phyloP scores from a whole-genome alignment of 2,329 filamentous ascomycete species.

The Sporothrix mexicana region DNA sequence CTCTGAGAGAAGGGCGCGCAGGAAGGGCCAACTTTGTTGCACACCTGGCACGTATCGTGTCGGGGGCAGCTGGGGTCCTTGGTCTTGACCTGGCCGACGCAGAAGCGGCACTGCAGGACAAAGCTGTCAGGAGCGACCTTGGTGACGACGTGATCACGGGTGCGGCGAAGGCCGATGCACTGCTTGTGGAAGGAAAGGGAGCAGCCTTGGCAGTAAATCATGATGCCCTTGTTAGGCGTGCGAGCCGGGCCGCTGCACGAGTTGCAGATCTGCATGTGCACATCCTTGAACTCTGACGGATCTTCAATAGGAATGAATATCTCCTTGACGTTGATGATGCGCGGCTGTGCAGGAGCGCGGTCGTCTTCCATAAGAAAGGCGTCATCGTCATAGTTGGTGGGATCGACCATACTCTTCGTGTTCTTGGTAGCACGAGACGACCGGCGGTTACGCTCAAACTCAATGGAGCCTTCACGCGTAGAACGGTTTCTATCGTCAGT shows the following conservation, averaged over 20 bases:
- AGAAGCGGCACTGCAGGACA: conserved; percentile 87
- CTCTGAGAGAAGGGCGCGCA: conserved; percentile 76
- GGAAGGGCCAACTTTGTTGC: conserved; percentile 67
- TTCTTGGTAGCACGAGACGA: conserved; percentile 56
- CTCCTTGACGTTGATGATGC: conserved; percentile 72
- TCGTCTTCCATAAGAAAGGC: conserved; percentile 58
- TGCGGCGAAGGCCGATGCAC: conserved; percentile 76
- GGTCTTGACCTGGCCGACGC: conserved; percentile 70
- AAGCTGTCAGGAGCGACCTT: conserved; percentile 80
- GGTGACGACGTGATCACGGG: conserved; percentile 85
- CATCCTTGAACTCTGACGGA: conserved; percentile 66
- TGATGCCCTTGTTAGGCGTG: conserved; percentile 64
- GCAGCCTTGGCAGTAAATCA: conserved; percentile 92
- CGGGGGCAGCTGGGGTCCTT: conserved; percentile 74
- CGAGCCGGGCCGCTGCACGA: conserved; percentile 66
- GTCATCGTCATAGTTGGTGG: conserved; percentile 64
- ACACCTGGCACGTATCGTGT: conserved; percentile 73
- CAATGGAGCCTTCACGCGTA: conserved; percentile 49
- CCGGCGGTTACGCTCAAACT: conserved; percentile 57
- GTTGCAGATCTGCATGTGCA: conserved; percentile 75
- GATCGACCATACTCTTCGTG: conserved; percentile 56
- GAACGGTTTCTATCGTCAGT: neutral
- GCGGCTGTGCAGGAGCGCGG: conserved; percentile 53
- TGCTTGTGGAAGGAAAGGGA: conserved; percentile 79
- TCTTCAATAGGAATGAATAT: conserved; percentile 68